Evolutionary conservation across 1,284 basidiomycete species (phyloP), one percentile per base, ranked within the genome.

Genomic region (Limonomyces culmigenus): DNA sequence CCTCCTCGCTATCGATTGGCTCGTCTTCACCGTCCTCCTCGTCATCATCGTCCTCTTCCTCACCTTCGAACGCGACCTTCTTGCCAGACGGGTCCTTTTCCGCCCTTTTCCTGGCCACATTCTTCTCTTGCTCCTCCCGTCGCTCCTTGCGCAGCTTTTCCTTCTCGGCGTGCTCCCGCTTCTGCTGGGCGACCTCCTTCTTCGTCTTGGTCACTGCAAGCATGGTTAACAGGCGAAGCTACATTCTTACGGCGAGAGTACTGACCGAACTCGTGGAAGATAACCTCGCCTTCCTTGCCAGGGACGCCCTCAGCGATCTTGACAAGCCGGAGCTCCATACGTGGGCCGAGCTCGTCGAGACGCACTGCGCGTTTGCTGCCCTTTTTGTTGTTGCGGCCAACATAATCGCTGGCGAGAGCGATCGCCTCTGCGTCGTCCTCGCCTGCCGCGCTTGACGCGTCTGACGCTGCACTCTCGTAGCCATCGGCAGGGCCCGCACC

Each of bases 241-340:
- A 38, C 35, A 16, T 33, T 21, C 19, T 29, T 13, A 12, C 17
- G 15, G 19, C 19, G 12, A 29, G 35, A 30, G 23, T 23, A 62
- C 77, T 46, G 44, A 86, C 88, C 79, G 47, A 91, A 83, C 56
- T 86, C 79, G 53, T 96, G 92, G 60, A 81, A 92, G 32, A 96
- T 77, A 1, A 95, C 87, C 44, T 70, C 69, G 2, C 88, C 84
- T 51, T 91, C 85, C 51, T 73, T 83, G 6, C 88, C 88, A 3
- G 88, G 86, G 5, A 87, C 62, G n/a, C 92, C 91, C 55, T 96
- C 92, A 14, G 79, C 74, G 42, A 99, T 87, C 65, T 99, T 99
- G 50, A 97, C 74, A 43, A 98, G 63, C 45, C 72, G 70, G 45
- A 97, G 59, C 56, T 98, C 95, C 74, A 98, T 79, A 46, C 95